phyloP scores from a whole-genome alignment of 495 filamentous ascomycete genomes.

The Neurospora sp. region DNA sequence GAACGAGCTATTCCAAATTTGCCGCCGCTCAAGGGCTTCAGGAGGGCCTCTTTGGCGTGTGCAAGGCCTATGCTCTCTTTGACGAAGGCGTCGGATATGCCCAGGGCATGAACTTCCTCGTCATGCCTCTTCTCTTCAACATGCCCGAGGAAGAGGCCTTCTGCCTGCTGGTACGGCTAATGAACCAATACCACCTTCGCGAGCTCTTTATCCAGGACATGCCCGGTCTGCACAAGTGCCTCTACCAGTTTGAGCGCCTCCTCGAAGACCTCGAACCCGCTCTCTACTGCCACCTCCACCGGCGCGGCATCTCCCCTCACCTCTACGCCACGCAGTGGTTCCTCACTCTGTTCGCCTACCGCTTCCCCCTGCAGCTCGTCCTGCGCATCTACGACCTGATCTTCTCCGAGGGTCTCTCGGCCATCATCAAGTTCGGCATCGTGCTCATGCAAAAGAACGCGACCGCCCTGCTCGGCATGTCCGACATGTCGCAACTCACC shows the following conservation, averaged over 20 bases:
- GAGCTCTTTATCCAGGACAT: conserved; percentile 94
- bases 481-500: conserved; percentile 80
- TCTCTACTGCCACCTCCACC: conserved; percentile 86
- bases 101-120: conserved; percentile 97
- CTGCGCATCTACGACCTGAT: conserved; percentile 96
- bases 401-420: conserved; percentile 86
- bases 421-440: conserved; percentile 86
- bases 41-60: conserved; percentile 87
- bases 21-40: conserved; percentile 80
- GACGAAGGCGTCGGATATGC: conserved; percentile 94
- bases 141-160: conserved; percentile 98
- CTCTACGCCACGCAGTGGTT: conserved; percentile 99
- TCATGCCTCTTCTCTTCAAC: conserved; percentile 95
- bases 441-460: conserved; percentile 93
- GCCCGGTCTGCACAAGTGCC: conserved; percentile 84
- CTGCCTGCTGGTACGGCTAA: conserved; percentile 80
- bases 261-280: conserved; percentile 92
- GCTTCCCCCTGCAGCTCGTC: conserved; percentile 92
- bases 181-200: conserved; percentile 92
- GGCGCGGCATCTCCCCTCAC: conserved; percentile 78
- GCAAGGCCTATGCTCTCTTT: conserved; percentile 95
- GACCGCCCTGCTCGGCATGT: conserved; percentile 66
- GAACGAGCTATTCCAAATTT: conserved; percentile 95
- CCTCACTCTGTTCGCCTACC: conserved; percentile 96
- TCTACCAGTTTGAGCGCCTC: conserved; percentile 91